Percentiles rank a stretch among this genome's conserved stretches.
Conservation (phyloP, 768 basidiomycete species). For the Hygrophoropsis aurantiaca region DNA sequence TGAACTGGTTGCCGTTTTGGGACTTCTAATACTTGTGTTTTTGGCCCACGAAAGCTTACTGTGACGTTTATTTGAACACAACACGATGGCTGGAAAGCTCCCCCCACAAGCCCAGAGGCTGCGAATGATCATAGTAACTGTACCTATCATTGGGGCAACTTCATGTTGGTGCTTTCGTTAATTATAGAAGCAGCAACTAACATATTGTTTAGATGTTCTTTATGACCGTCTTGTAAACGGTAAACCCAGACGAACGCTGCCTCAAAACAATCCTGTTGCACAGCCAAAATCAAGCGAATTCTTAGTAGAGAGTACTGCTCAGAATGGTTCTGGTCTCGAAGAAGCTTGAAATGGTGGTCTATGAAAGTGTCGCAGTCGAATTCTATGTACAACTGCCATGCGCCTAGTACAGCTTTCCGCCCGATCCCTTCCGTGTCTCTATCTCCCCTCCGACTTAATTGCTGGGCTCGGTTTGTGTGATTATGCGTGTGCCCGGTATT, state of each 20-base stretch:
- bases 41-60: too few species aligned
- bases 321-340: slow-evolving; percentile 12
- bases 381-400: slow-evolving; percentile 14
- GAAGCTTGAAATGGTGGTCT: slow-evolving; percentile 10
- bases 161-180: slow-evolving; percentile 45
- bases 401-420: slow-evolving; percentile 15
- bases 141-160: slow-evolving; percentile 65
- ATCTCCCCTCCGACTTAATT: slow-evolving; percentile 14
- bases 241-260: slow-evolving; percentile 44
- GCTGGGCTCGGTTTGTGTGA: slow-evolving; percentile 38
- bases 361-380: background rate
- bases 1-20: too few species aligned
- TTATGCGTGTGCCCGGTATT: slow-evolving; percentile 78
- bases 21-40: background rate
- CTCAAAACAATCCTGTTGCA: slow-evolving; percentile 14
- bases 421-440: background rate
- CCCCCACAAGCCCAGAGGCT: slow-evolving; percentile 45
- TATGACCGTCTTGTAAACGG: slow-evolving; percentile 63
- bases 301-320: slow-evolving; percentile 8
- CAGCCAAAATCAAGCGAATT: slow-evolving; percentile 10
- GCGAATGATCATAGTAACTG: slow-evolving; percentile 57
- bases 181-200: slow-evolving; percentile 1
- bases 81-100: slow-evolving; percentile 31
- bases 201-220: slow-evolving; percentile 48
- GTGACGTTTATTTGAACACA: too few species aligned